These are phyloP conservation scores for Lophiotrema nucula DNA, from an alignment of 495 filamentous ascomycete species.

Conservation along the genomic window DNA sequence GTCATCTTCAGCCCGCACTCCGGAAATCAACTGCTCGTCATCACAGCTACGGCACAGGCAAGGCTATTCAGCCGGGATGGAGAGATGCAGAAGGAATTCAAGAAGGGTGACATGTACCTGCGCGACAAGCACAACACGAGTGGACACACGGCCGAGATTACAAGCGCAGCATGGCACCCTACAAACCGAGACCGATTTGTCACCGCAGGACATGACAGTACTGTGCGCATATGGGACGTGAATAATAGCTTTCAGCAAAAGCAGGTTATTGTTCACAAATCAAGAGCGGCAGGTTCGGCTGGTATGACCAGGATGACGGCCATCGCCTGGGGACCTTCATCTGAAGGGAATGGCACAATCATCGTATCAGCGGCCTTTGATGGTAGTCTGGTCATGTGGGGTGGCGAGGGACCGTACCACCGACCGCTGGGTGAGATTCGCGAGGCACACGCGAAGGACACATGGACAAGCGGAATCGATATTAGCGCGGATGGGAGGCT, in stretches of 20 bases:
- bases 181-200: slow-evolving; percentile 76
- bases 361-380: slow-evolving; percentile 85
- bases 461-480: slow-evolving; percentile 92
- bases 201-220: slow-evolving; percentile 90
- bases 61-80: slow-evolving; percentile 88
- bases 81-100: slow-evolving; percentile 77
- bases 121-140: slow-evolving; percentile 96
- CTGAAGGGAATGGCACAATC: slow-evolving; percentile 74
- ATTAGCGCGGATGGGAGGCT: slow-evolving; percentile 88
- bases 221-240: slow-evolving; percentile 93
- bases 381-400: slow-evolving; percentile 88
- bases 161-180: slow-evolving; percentile 84
- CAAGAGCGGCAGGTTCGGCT: slow-evolving; percentile 75
- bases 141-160: slow-evolving; percentile 87
- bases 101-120: slow-evolving; percentile 97
- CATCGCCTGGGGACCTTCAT: slow-evolving; percentile 78
- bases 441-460: slow-evolving; percentile 77
- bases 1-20: slow-evolving; percentile 81
- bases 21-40: slow-evolving; percentile 77
- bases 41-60: slow-evolving; percentile 83
- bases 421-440: slow-evolving; percentile 81
- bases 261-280: slow-evolving; percentile 93
- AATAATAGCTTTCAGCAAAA: slow-evolving; percentile 83
- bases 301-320: slow-evolving; percentile 93
- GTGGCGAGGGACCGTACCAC: slow-evolving; percentile 82